Evolutionary conservation across 2,329 filamentous ascomycete genomes (phyloP).

Genomic region (Xylaria sp.): DNA sequence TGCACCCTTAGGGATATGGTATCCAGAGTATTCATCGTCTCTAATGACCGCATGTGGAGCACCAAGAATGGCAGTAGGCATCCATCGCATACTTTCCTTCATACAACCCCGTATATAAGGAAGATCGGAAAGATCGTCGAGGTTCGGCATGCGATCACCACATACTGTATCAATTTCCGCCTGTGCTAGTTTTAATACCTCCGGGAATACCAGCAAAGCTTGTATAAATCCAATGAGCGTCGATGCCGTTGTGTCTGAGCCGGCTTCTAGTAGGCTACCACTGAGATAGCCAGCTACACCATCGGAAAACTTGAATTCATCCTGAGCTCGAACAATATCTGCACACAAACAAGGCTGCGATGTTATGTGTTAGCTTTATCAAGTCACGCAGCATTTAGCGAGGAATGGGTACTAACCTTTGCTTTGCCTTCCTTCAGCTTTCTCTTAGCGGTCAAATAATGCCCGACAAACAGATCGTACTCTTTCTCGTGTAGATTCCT

Average conservation of each 20-base stretch:
- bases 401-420: slow-evolving; percentile 23
- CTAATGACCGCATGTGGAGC: slow-evolving; percentile 45
- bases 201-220: slow-evolving; percentile 47
- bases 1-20: slow-evolving; percentile 49
- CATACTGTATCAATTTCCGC: slow-evolving; percentile 49
- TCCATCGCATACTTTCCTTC: slow-evolving; percentile 55
- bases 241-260: slow-evolving; percentile 47
- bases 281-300: slow-evolving; percentile 42
- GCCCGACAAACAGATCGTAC: slow-evolving; percentile 47
- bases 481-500: slow-evolving; percentile 51
- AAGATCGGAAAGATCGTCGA: slow-evolving; percentile 49
- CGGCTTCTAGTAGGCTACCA: slow-evolving; percentile 40
- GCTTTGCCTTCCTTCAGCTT: slow-evolving; percentile 38
- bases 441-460: slow-evolving; percentile 50
- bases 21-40: slow-evolving; percentile 47
- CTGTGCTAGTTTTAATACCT: slow-evolving; percentile 37
- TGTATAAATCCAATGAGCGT: slow-evolving; percentile 47
- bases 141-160: slow-evolving; percentile 50
- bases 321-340: slow-evolving; percentile 40
- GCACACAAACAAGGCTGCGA: slow-evolving; percentile 39
- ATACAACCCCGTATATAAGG: slow-evolving; percentile 53
- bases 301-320: slow-evolving; percentile 43
- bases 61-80: slow-evolving; percentile 45
- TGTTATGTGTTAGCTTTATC: neutral
- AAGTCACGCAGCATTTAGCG: neutral